Evolutionary conservation across 2,329 filamentous ascomycete genomes (phyloP).

Genomic region (Paraconiothyrium brasiliense): DNA sequence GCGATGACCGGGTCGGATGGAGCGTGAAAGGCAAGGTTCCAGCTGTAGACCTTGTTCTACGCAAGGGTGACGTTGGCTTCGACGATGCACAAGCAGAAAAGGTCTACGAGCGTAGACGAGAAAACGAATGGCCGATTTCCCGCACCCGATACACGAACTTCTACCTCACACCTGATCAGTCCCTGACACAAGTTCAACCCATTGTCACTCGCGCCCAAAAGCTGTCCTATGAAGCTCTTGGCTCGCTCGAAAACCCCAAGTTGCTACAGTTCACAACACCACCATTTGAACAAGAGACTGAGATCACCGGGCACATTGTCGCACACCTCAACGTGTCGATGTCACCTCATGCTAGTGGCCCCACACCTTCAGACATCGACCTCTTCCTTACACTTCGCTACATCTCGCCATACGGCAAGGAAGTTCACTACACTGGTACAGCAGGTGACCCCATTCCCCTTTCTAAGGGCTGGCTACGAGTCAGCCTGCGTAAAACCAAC

Average conservation of each 20-base stretch:
- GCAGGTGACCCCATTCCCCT: conserved; percentile 71
- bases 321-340: conserved; percentile 71
- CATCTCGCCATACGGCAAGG: conserved; percentile 62
- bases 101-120: conserved; percentile 63
- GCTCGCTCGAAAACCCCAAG: conserved; percentile 64
- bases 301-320: conserved; percentile 74
- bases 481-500: conserved; percentile 65
- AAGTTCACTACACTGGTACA: conserved; percentile 72
- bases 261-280: conserved; percentile 66
- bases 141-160: conserved; percentile 71
- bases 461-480: conserved; percentile 71
- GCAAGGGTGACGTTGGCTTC: conserved; percentile 73
- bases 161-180: conserved; percentile 62
- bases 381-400: conserved; percentile 70
- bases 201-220: conserved; percentile 45
- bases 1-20: conserved; percentile 71
- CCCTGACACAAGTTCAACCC: conserved; percentile 51
- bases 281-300: conserved; percentile 69
- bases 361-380: conserved; percentile 66
- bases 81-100: conserved; percentile 71
- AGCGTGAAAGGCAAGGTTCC: conserved; percentile 65
- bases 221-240: conserved; percentile 68
- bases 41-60: conserved; percentile 67
- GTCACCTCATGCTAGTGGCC: conserved; percentile 49
- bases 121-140: conserved; percentile 73